Conservation (phyloP, 441 rosid genomes). For the Arabidopsis hybrid region DNA sequence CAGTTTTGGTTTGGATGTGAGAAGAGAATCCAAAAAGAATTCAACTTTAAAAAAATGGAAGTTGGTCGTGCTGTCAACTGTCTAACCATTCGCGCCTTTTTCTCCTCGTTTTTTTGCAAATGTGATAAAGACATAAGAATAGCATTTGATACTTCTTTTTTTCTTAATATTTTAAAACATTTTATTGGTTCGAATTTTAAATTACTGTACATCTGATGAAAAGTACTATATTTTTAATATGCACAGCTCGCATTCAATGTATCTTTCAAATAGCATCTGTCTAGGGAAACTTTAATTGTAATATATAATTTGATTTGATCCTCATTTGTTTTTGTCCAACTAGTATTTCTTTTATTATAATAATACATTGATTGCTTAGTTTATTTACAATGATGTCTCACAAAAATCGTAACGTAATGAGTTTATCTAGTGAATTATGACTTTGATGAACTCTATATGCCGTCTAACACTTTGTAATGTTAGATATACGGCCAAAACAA, state of each 20-base stretch:
- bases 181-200: constrained; percentile 12
- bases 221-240: constrained; percentile 19
- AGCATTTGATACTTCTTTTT: constrained; percentile 39
- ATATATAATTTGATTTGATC: not conserved
- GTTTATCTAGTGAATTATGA: too few species aligned
- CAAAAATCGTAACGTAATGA: constrained; percentile 8
- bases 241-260: constrained; percentile 33
- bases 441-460: too few species aligned
- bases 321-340: constrained; percentile 33
- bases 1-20: constrained; percentile 29
- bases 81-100: constrained; percentile 34
- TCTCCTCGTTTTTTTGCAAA: constrained; percentile 24
- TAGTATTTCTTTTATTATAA: constrained; percentile 19
- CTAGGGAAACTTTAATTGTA: not conserved
- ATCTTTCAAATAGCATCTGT: constrained; percentile 33
- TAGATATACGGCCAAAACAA: constrained; percentile 19
- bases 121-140: constrained; percentile 35
- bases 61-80: constrained; percentile 41
- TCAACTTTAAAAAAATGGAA: constrained; percentile 34
- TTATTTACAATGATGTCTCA: constrained; percentile 8
- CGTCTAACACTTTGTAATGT: too few species aligned
- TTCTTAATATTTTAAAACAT: not conserved
- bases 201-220: constrained; percentile 25
- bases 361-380: constrained; percentile 13
- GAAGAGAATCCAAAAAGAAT: constrained; percentile 37